Percentiles rank a stretch among this genome's conserved stretches.
Conservation (phyloP, 176 grass and related monocot species). For the Eremochloa ophiuroides region DNA sequence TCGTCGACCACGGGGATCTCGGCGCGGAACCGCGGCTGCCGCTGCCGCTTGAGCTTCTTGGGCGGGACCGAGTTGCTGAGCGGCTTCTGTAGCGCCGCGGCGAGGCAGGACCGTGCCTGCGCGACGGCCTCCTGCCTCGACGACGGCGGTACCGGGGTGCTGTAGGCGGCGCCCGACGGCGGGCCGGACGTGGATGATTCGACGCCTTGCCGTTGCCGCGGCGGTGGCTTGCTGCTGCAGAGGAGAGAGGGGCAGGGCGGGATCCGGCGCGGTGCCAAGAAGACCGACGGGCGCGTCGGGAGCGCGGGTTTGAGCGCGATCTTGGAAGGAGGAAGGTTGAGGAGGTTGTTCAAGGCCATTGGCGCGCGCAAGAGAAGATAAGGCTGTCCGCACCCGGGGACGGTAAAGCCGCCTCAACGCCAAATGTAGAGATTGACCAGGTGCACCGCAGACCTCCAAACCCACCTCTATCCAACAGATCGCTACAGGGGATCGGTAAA, state of each 20-base stretch:
- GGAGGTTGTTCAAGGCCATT: conserved; percentile 39
- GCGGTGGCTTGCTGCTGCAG: neutral
- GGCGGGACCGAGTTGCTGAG: conserved; percentile 45
- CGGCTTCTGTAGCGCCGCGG: conserved; percentile 57
- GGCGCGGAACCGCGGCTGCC: conserved; percentile 60
- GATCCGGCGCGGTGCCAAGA: neutral
- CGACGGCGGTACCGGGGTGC: conserved; percentile 35
- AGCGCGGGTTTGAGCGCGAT: neutral
- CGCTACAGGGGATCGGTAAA: too few species aligned
- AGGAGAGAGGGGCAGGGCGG: neutral
- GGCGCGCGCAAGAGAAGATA: conserved; percentile 27
- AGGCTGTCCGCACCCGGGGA: too few species aligned
- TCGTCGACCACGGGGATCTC: conserved; percentile 88
- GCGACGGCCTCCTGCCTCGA: conserved; percentile 77
- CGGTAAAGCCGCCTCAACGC: too few species aligned
- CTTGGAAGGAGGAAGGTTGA: conserved; percentile 19
- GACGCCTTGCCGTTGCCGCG: neutral
- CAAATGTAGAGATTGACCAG: too few species aligned
- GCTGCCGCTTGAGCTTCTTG: conserved; percentile 67
- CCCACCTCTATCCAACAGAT: too few species aligned
- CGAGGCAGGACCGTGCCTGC: conserved; percentile 65
- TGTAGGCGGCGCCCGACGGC: neutral
- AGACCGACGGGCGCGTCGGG: neutral
- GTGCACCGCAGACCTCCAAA: too few species aligned
- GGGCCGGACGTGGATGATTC: conserved; percentile 4